Base-by-base conservation (phyloP, 192 early-diverging fungal genomes). In the Kappamyces sp. region DNA sequence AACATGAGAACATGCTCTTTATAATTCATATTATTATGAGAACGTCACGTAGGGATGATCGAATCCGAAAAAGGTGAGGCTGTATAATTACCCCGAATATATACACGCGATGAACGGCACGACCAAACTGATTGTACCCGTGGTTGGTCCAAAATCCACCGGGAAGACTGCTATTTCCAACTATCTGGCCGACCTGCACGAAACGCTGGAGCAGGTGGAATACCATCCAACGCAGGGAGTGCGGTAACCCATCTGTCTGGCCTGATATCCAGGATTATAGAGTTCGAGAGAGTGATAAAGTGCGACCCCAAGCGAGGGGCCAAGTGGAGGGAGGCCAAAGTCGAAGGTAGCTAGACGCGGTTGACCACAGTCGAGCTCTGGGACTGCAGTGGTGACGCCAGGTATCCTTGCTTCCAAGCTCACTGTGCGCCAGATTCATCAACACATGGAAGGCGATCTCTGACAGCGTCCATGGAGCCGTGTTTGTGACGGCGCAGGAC, bases 221-320 rank as follows among this genome's bases (percentile, higher is more conserved):
- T 77, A 77, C 54, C 72, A 68, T 54, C 75, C 75, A 31, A 77
- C 75, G 3, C 61, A 69, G 48, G 75, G 75, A 5, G 75, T 77
- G 3, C 38, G 75, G 72, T 71, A 39, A 7, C 6, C 37, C 35
- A 64, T 15, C 43, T 46, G 47, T 8, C 49, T 65, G 44, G 35
- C 49, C 35, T 42, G 52, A 58, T 42, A 41, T 8, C 1, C 46
- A 71, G 69, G 48, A 70, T 73, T 33, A 41, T 73, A 31, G 71
- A 73, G 60, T 64, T 69, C 50, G 71, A 73, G 36, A 46, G 62
- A 6, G 60, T 39, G 42, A 55, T 73, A 2, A 13, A 33, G 15
- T 43, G 43, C 9, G 59, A 70, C 47, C 15, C 48, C 10, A 57
- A 58, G 31, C 33, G 40, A 48, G 48, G 36, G 34, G 41, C 47